Base-by-base conservation (phyloP, 164 flowering plant species). In the Pachysandra terminalis region DNA sequence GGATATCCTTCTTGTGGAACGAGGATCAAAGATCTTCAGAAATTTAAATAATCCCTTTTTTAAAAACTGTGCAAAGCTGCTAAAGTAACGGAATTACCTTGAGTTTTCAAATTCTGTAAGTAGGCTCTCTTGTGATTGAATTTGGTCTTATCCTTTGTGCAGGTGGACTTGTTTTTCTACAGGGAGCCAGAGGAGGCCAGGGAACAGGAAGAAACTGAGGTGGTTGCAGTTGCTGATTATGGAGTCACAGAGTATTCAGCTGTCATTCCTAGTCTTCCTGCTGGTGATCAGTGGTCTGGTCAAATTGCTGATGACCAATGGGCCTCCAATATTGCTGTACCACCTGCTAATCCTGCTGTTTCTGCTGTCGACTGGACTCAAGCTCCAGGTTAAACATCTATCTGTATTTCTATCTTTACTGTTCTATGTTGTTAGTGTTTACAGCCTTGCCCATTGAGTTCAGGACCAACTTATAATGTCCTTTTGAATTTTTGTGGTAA, bases 81-180 rank as follows among this genome's bases (percentile, higher is more conserved):
- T n/a, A n/a, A n/a, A n/a, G n/a, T n/a, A n/a, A n/a, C n/a, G n/a
- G n/a, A n/a, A n/a, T n/a, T n/a, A n/a, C n/a, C n/a, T n/a, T n/a
- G n/a, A n/a, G n/a, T n/a, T n/a, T n/a, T n/a, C n/a, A n/a, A n/a
- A n/a, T n/a, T n/a, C n/a, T n/a, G n/a, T n/a, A n/a, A n/a, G n/a
- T n/a, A 15, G 26, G 55, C n/a, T 52, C 55, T 52, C 55, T 52
- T 40, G 9, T 51, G 9, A 63, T 37, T n/a, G n/a, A n/a, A n/a
- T 53, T 67, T 5, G 45, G 19, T 23, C n/a, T 17, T 56, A 48
- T 71, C 19, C 2, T 49, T 21, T 77, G 40, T 77, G 64, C 78
- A 90, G 96, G 94, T 90, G 21, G 93, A 90, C 75, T 60, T 90
- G 41, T 90, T 90, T 69, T 90, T n/a, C n/a, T n/a, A n/a, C n/a